Base-by-base conservation (phyloP, 345 rosid genomes). In the Boechera retrofracta region DNA sequence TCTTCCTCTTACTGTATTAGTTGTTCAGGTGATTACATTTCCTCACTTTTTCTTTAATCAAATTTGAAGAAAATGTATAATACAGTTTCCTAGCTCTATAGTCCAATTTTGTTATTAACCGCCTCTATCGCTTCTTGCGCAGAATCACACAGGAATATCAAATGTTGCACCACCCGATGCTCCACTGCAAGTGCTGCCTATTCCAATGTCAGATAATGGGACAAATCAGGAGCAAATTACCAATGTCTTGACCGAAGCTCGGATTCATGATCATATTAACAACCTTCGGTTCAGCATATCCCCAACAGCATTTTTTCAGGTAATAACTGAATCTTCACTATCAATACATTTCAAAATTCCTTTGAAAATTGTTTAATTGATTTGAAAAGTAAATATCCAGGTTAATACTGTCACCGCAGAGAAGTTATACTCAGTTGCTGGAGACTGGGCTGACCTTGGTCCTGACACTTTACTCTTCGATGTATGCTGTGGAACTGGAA, bases 231-330 rank as follows among this genome's bases (percentile, higher is more conserved):
- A 72, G 51, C 71, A 74, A 21, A 56, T 73, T 6, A 72, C 59
- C 53, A 69, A 66, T 77, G 80, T 81, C 64, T 68, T 73, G 49
- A 77, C 75, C 2, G 94, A 91, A 86, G 87, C 91, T 59, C 88
- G 97, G 79, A 95, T 95, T 62, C 97, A 88, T 69, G 98, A 95
- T 81, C 79, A 84, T 78, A 92, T 92, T 73, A 85, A 77, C 74
- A 85, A 88, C 79, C 97, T 91, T 67, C 80, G 72, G 54, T 92
- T 95, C 71, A 86, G 93, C 48, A 91, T 95, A 80, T 95, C 98
- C 44, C 98, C 99, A 62, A 88, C 98, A 29, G 97, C 99, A 6
- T 95, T 95, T 86, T 95, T 95, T 81, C 98, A 91, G 91, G 99
- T 77, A 48, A 62, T 79, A 67, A 60, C 29, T 58, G 78, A 47